Evolutionary conservation across 179 eudicot genomes (phyloP), one percentile per base, ranked within the genome.

Genomic region (Patellifolia procumbens): DNA sequence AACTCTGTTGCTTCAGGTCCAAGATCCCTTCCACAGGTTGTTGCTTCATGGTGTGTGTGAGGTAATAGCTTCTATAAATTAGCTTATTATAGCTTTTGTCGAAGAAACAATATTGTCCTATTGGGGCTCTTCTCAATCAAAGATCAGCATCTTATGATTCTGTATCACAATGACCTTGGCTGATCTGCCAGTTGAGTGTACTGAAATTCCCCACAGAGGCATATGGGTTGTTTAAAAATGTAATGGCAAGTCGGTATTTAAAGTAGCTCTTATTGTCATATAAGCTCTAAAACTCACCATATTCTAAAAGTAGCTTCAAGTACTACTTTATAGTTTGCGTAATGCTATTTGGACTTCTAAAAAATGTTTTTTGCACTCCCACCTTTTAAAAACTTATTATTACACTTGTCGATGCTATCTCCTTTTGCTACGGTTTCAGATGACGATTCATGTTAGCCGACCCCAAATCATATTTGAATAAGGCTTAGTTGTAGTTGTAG

Each of bases 11-110:
- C 82, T 95, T 76, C 82, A 82, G 64, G 93, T 93, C 70, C 92
- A 93, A 81, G 97, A 93, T 78, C 91, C 97, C 71, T 95, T 93
- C 64, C 97, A 88, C 70, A 89, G 99, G 86, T 84, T 95, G 80
- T 78, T 95, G 83, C 91, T 95, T 60, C 99, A 95, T 76, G 99
- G 99, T 43, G 90, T 95, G 72, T 95, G 95, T 68, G 99, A 95
- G 99, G 99, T 95, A 90, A 73, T 39, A 60, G 43, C 49, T 29
- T 22, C 34, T 49, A 45, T 31, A 48, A 19, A 12, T 49, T 2
- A 48, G 35, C 61, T 29, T 32, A 34, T 11, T 68, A 28, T 51
- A 68, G 5, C 19, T 53, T 58, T 34, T 67, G 10, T 22, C 60
- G 20, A 51, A 66, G 55, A 67, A 20, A 24, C 15, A 8, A 63